Percentiles rank a stretch among this genome's conserved stretches.
Evolutionary conservation across 1,284 basidiomycete genomes (phyloP).

Genomic region (Malassezia yamatoensis): DNA sequence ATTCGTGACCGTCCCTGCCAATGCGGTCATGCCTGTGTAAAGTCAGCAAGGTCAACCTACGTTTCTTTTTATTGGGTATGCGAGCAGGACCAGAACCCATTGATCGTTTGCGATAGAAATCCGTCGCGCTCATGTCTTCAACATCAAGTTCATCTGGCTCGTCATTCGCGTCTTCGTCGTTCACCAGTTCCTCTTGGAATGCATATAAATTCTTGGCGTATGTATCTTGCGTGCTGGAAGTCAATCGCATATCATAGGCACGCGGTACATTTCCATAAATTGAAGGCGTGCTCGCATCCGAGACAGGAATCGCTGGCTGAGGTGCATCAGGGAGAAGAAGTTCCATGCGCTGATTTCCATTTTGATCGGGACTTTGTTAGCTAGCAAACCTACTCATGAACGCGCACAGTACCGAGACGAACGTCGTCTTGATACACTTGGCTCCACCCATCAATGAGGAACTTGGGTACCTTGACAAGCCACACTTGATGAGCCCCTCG

Average conservation of each 20-base stretch:
- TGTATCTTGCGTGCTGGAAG: slow-evolving; percentile 25
- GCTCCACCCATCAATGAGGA: slow-evolving; percentile 52
- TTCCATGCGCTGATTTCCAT: slow-evolving; percentile 41
- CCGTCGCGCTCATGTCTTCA: slow-evolving; percentile 10
- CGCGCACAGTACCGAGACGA: slow-evolving; percentile 51
- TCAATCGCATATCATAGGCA: slow-evolving; percentile 37
- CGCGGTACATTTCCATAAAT: slow-evolving; percentile 26
- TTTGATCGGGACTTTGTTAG: slow-evolving; percentile 25
- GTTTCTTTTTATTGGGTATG: slow-evolving; percentile 1
- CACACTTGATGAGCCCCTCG: slow-evolving; percentile 35
- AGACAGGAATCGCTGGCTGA: slow-evolving; percentile 23
- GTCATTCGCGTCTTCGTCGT: slow-evolving; percentile 20
- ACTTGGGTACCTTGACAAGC: slow-evolving; percentile 51
- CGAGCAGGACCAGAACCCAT: slow-evolving; percentile 7
- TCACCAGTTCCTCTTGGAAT: slow-evolving; percentile 30
- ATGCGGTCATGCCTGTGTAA: slow-evolving; percentile 20
- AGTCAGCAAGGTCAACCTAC: background rate
- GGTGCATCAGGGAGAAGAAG: slow-evolving; percentile 35
- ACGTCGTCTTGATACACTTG: slow-evolving; percentile 50
- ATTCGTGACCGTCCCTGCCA: slow-evolving; percentile 39
- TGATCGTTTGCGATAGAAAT: background rate
- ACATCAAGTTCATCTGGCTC: slow-evolving; percentile 11
- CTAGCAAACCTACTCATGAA: slow-evolving; percentile 49
- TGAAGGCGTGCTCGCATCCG: slow-evolving; percentile 16
- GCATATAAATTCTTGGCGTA: slow-evolving; percentile 36